A percentile compares a stretch with the other conserved stretches of the same genome.
These are phyloP conservation scores for Hylodesmum podocarpum DNA, from an alignment of 306 rosid species.

Conservation along the genomic window DNA sequence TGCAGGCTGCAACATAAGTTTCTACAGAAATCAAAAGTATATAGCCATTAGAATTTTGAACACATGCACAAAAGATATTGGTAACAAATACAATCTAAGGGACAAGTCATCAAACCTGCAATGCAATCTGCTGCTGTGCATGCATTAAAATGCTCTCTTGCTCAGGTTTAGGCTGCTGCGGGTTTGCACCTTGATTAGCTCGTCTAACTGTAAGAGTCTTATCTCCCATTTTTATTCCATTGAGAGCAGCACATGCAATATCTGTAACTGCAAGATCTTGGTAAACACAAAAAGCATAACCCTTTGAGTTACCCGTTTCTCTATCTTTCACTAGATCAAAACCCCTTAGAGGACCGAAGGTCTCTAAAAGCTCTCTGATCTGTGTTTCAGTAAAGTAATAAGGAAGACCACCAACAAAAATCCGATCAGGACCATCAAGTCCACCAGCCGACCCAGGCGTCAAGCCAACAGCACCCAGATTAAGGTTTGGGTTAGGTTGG, in stretches of 20 bases:
- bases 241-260: slow-evolving; percentile 98
- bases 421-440: slow-evolving; percentile 99
- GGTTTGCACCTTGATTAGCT: slow-evolving; percentile 92
- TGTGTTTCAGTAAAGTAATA: slow-evolving; percentile 95
- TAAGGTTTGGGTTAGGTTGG: slow-evolving; percentile 93
- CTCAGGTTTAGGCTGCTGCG: slow-evolving; percentile 85
- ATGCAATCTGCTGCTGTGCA: slow-evolving; percentile 96
- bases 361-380: slow-evolving; percentile 91
- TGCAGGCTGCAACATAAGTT: slow-evolving; percentile 85
- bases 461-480: slow-evolving; percentile 87
- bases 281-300: slow-evolving; percentile 98
- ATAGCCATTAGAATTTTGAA: background rate
- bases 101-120: slow-evolving; percentile 63
- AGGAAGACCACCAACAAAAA: slow-evolving; percentile 98
- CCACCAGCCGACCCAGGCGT: slow-evolving; percentile 99
- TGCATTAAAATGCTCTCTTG: slow-evolving; percentile 90
- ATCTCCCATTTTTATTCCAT: slow-evolving; percentile 99
- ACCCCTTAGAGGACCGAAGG: slow-evolving; percentile 96
- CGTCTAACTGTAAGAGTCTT: slow-evolving; percentile 97
- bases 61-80: background rate
- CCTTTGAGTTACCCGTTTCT: slow-evolving; percentile 98
- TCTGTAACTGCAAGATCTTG: slow-evolving; percentile 99
- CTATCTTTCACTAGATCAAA: slow-evolving; percentile 98
- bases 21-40: slow-evolving; percentile 45
- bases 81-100: background rate